A percentile compares a stretch with the other conserved stretches of the same genome.
Evolutionary conservation across 129 eudicot species (phyloP).

Genomic region (Flaveria trinervia): DNA sequence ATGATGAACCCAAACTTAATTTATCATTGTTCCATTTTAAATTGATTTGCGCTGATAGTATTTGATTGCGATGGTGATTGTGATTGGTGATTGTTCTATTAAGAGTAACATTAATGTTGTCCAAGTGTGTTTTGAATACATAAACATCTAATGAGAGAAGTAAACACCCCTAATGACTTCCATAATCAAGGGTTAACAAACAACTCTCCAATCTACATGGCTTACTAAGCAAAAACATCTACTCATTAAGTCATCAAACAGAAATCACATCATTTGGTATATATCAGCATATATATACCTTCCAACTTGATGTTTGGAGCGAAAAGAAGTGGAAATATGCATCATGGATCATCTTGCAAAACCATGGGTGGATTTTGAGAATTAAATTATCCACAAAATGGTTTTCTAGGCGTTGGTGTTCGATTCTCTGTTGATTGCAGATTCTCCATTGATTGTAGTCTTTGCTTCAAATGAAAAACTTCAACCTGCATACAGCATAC

Average conservation of each 20-base stretch:
- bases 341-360: no score
- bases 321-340: no score
- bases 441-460: constrained; percentile 81
- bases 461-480: constrained; percentile 86
- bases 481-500: constrained; percentile 66
- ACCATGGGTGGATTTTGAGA: no score
- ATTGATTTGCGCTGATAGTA: background rate
- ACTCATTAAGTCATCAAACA: no score
- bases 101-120: background rate
- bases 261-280: no score
- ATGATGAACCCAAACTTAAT: background rate
- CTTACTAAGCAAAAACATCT: background rate
- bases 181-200: no score
- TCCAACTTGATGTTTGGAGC: no score
- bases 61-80: background rate
- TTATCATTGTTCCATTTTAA: background rate
- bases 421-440: constrained; percentile 81
- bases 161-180: no score
- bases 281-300: no score
- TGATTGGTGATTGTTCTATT: background rate
- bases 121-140: background rate
- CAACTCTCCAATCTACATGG: no score
- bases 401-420: constrained; percentile 88
- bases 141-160: no score
- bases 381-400: constrained; percentile 47